Evolutionary conservation across 768 basidiomycete genomes (phyloP).

Genomic region (Aureoboletus auriporus): DNA sequence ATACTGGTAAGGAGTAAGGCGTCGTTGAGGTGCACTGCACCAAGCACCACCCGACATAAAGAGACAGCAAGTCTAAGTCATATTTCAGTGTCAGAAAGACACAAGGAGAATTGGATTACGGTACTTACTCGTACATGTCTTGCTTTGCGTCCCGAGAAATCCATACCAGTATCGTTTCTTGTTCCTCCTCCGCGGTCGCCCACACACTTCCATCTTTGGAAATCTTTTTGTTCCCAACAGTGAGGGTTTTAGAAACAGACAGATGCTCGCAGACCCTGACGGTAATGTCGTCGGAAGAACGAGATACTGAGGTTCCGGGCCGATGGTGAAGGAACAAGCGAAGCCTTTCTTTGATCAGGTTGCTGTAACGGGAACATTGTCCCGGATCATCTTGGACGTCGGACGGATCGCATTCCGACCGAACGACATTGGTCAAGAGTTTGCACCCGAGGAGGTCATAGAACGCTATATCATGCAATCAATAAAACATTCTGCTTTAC

Average conservation of each 20-base stretch:
- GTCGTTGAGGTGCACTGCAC: constrained; percentile 74
- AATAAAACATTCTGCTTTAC: neutral
- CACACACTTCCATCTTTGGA: constrained; percentile 59
- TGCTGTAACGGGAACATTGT: constrained; percentile 43
- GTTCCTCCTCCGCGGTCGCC: constrained; percentile 53
- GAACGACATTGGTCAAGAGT: constrained; percentile 62
- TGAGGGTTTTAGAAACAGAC: constrained; percentile 53
- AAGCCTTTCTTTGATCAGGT: constrained; percentile 69
- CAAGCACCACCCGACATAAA: constrained; percentile 72
- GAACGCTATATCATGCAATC: constrained; percentile 42
- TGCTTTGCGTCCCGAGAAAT: constrained; percentile 63
- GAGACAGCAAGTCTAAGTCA: constrained; percentile 68
- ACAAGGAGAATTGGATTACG: neutral
- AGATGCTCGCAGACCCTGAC: constrained; percentile 64
- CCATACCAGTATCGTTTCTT: constrained; percentile 63
- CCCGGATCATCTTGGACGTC: constrained; percentile 44
- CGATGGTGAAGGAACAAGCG: constrained; percentile 76
- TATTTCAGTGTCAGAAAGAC: neutral
- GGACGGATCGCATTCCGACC: constrained; percentile 63
- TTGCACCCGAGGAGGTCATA: constrained; percentile 71
- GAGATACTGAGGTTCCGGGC: constrained; percentile 50
- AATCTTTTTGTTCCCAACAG: constrained; percentile 43
- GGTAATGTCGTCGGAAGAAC: constrained; percentile 61
- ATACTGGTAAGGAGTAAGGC: constrained; percentile 86
- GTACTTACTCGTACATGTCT: constrained; percentile 85